Percentiles rank a stretch among this genome's conserved stretches.
Conservation (phyloP, 768 basidiomycete species). For the Mycena albidolilacea region DNA sequence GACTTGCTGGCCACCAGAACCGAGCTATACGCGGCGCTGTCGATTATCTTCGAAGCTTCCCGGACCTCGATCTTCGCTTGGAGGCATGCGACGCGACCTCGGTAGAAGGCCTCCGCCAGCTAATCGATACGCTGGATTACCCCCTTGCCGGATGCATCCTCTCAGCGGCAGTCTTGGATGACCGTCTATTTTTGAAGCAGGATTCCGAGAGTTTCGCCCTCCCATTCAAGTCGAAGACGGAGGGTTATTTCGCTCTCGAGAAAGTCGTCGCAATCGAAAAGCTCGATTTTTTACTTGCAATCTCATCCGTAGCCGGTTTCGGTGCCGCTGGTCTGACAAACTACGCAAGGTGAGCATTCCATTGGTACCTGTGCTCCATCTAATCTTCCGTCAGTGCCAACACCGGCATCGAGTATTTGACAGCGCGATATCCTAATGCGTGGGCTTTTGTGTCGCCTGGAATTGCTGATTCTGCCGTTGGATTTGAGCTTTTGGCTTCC, state of each 20-base stretch:
- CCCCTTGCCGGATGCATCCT: constrained; percentile 53
- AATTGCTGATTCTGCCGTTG: constrained; percentile 42
- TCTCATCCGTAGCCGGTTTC: constrained; percentile 52
- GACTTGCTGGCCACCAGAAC: constrained; percentile 23
- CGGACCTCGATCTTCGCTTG: constrained; percentile 48
- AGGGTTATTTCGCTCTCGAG: too few species aligned
- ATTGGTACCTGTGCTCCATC: neutral
- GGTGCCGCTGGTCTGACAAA: constrained; percentile 57
- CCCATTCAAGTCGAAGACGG: constrained; percentile 48
- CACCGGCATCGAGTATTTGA: constrained; percentile 48
- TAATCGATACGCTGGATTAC: constrained; percentile 41
- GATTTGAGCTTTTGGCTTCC: neutral
- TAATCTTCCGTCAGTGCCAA: constrained; percentile 46
- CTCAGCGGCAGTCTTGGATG: constrained; percentile 49
- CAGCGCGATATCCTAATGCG: constrained; percentile 46
- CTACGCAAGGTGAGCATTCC: constrained; percentile 50
- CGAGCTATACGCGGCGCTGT: constrained; percentile 25
- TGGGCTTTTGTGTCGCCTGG: constrained; percentile 52
- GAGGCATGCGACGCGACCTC: constrained; percentile 50
- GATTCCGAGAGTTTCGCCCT: constrained; percentile 46
- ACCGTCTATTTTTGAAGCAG: constrained; percentile 50
- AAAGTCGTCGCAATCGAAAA: constrained; percentile 1
- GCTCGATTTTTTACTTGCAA: constrained; percentile 53
- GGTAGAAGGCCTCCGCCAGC: constrained; percentile 31
- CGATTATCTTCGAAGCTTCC: constrained; percentile 45